A percentile compares a stretch with the other conserved stretches of the same genome.
These are phyloP conservation scores for Mycosphaerella arachidis DNA, from an alignment of 2,329 filamentous ascomycete genomes.

Conservation along the genomic window DNA sequence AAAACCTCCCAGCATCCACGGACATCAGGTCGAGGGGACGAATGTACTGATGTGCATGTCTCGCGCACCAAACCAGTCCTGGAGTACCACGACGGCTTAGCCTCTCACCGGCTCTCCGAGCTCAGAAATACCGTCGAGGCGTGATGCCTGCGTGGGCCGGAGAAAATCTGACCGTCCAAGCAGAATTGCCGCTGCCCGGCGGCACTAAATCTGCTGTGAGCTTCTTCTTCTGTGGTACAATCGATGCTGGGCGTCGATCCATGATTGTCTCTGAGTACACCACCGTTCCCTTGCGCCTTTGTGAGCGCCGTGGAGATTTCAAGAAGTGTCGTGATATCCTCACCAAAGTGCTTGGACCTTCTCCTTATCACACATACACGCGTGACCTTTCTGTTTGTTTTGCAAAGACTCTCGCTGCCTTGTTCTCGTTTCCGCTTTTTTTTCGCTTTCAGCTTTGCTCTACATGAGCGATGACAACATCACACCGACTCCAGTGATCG, in stretches of 20 bases:
- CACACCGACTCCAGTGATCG: slow-evolving; percentile 14
- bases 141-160: neutral
- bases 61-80: neutral
- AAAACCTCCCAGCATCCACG: too few relatives aligned
- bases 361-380: slow-evolving; percentile 10
- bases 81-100: neutral
- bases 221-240: slow-evolving; percentile 23
- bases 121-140: neutral
- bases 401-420: neutral
- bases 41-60: neutral
- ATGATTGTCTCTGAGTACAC: slow-evolving; percentile 13
- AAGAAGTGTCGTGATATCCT: slow-evolving; percentile 8
- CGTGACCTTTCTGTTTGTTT: slow-evolving; percentile 11
- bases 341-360: slow-evolving; percentile 4
- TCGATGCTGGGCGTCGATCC: slow-evolving; percentile 15
- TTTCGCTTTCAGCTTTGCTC: slow-evolving; percentile 5
- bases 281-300: slow-evolving; percentile 26
- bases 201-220: slow-evolving; percentile 13
- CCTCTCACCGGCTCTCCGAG: neutral
- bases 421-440: slow-evolving; percentile 2
- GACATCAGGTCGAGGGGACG: neutral
- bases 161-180: neutral
- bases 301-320: slow-evolving; percentile 17
- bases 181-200: neutral
- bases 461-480: neutral